Evolutionary conservation across 208 protist genomes (phyloP).

Genomic region (Trypanosomatidae sp.): DNA sequence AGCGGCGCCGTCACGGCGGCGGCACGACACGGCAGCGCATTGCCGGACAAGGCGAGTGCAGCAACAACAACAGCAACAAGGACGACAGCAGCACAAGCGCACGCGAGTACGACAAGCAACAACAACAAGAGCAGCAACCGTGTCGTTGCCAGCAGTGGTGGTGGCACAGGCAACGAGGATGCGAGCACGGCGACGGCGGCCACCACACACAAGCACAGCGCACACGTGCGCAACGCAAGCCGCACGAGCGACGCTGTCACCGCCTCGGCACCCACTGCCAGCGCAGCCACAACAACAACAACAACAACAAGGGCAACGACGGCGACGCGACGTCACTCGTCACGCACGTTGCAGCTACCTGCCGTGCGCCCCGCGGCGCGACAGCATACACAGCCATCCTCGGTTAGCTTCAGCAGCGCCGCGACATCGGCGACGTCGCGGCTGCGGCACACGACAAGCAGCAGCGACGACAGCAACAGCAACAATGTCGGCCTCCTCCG

Average conservation of each 20-base stretch:
- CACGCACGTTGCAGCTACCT: not conserved
- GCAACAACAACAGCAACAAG: slow-evolving; percentile 7
- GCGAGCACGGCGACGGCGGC: not conserved
- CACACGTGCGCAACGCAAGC: not conserved
- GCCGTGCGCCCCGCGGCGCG: no score
- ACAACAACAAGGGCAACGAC: slow-evolving; percentile 5
- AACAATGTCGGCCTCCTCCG: not conserved
- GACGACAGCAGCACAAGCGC: not conserved
- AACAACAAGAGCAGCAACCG: not conserved
- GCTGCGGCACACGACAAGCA: not conserved
- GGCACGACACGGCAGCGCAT: no score
- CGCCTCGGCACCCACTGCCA: not conserved
- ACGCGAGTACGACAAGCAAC: not conserved
- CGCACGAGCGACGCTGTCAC: not conserved
- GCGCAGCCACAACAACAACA: slow-evolving; percentile 3
- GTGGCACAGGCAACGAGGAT: not conserved
- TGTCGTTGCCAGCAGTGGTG: not conserved
- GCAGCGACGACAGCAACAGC: slow-evolving; percentile 5
- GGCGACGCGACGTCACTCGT: not conserved
- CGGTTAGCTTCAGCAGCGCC: no score
- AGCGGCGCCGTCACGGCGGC: no score
- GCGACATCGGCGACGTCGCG: not conserved
- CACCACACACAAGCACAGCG: not conserved
- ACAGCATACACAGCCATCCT: no score
- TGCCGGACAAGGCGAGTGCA: slow-evolving; percentile 1